Evolutionary conservation across 2,329 filamentous ascomycete species (phyloP).

Genomic region (Cladophialophora yegresii): DNA sequence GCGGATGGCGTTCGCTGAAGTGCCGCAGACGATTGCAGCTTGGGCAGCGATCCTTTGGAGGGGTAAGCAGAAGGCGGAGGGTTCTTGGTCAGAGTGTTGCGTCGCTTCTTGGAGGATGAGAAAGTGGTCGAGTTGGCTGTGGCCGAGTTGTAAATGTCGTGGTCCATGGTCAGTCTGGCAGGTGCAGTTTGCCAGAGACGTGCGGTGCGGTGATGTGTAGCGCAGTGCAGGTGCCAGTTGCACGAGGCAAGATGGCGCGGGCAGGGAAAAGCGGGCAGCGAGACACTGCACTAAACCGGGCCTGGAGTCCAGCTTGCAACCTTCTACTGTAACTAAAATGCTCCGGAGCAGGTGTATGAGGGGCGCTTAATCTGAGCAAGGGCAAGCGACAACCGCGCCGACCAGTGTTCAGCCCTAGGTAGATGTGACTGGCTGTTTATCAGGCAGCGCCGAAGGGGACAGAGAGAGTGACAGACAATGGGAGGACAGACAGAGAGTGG

Average conservation of each 20-base stretch:
- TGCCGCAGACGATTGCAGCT: slow-evolving; percentile 47
- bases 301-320: slow-evolving; percentile 4
- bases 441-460: slow-evolving; percentile 11
- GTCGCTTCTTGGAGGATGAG: slow-evolving; percentile 32
- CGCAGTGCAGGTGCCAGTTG: slow-evolving; percentile 12
- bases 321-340: neutral
- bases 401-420: neutral
- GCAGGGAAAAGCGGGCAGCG: slow-evolving; percentile 4
- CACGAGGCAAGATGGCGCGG: slow-evolving; percentile 11
- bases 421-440: neutral
- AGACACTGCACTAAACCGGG: slow-evolving; percentile 2
- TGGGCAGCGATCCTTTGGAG: slow-evolving; percentile 45
- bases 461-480: slow-evolving; percentile 4
- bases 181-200: slow-evolving; percentile 6
- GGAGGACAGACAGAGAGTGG: neutral
- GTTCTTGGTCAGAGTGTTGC: slow-evolving; percentile 42
- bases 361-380: slow-evolving; percentile 7
- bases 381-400: slow-evolving; percentile 12
- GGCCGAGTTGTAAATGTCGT: slow-evolving; percentile 22
- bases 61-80: slow-evolving; percentile 44
- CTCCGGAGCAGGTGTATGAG: neutral
- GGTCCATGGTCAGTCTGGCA: slow-evolving; percentile 29
- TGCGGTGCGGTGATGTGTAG: neutral
- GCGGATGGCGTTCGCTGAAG: slow-evolving; percentile 52
- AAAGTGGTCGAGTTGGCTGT: slow-evolving; percentile 21